Base-by-base conservation (phyloP, 225 moss, liverwort and hornwort species). In the Straminergon stramineum region DNA sequence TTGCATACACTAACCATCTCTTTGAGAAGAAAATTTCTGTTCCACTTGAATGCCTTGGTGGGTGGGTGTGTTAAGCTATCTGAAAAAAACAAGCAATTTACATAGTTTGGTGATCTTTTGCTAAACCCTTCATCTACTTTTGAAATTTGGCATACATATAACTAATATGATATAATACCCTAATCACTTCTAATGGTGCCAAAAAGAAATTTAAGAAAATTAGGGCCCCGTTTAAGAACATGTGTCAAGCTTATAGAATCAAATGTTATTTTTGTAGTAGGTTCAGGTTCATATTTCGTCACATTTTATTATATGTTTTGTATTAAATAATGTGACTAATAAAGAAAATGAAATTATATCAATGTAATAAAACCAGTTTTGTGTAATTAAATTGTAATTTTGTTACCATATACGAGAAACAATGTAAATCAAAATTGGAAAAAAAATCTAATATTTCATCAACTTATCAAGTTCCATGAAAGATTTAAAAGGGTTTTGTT, bases 11-110 rank as follows among this genome's bases (percentile, higher is more conserved):
- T 13, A 69, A n/a, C 23, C 0, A 23, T 7, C 13, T 39, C 8
- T 0, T 0, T 0, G 0, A 1, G 3, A 2, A 39, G 14, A 70
- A 5, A 24, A 14, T 14, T 70, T 68, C n/a, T 69, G 22, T 69
- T 68, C 2, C 5, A 0, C 37, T 68, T n/a, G 7, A n/a, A 69
- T 69, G 69, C 4, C n/a, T n/a, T n/a, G n/a, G n/a, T n/a, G n/a
- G n/a, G n/a, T n/a, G n/a, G n/a, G n/a, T n/a, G n/a, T n/a, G n/a
- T n/a, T n/a, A n/a, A n/a, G n/a, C n/a, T n/a, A n/a, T n/a, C n/a
- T n/a, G n/a, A n/a, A n/a, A n/a, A n/a, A n/a, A n/a, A n/a, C 11
- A 6, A 2, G 21, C 11, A 37, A 37, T 68, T 68, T 1, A 17
- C 1, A 1, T 1, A 21, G 1, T 37, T 37, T 4, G 0, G 4